Conservation (phyloP, 768 basidiomycete genomes). For the Xerocomus potaroensis region DNA sequence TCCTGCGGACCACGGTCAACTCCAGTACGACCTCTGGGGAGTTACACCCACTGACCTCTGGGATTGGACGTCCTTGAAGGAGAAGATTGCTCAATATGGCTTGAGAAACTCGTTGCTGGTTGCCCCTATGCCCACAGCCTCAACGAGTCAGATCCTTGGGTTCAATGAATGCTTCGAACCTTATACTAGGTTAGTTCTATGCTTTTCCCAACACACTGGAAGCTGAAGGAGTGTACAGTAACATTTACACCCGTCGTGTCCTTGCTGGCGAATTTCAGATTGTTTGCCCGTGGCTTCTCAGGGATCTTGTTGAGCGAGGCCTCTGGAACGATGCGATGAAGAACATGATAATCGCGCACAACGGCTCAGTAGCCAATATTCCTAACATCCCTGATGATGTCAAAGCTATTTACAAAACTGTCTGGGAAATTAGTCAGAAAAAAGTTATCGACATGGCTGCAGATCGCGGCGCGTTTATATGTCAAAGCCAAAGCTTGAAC, state of each 20-base stretch:
- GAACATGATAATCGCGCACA: slow-evolving; percentile 97
- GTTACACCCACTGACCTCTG: slow-evolving; percentile 85
- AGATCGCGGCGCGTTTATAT: slow-evolving; percentile 98
- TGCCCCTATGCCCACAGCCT: slow-evolving; percentile 99
- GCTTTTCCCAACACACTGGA: neutral
- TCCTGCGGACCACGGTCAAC: slow-evolving; percentile 80
- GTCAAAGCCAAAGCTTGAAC: slow-evolving; percentile 93
- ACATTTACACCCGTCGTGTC: slow-evolving; percentile 98
- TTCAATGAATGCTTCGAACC: slow-evolving; percentile 99
- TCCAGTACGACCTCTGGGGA: slow-evolving; percentile 96
- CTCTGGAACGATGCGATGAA: slow-evolving; percentile 99
- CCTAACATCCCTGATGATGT: slow-evolving; percentile 83
- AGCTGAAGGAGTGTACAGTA: slow-evolving; percentile 45
- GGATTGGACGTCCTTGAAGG: slow-evolving; percentile 91
- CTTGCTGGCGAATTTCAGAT: slow-evolving; percentile 99
- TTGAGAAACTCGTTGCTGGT: slow-evolving; percentile 86
- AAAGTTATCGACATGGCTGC: slow-evolving; percentile 96
- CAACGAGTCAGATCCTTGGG: slow-evolving; percentile 96
- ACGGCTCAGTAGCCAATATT: slow-evolving; percentile 85
- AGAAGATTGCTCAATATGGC: slow-evolving; percentile 75
- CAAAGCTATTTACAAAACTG: slow-evolving; percentile 99
- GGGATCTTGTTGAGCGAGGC: slow-evolving; percentile 91
- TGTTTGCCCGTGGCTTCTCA: slow-evolving; percentile 98
- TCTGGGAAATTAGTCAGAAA: slow-evolving; percentile 99
- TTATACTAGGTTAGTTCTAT: slow-evolving; percentile 73